Evolutionary conservation across 2,329 filamentous ascomycete species (phyloP), one percentile per base, ranked within the genome.

Genomic region (Trichophyton equinum): DNA sequence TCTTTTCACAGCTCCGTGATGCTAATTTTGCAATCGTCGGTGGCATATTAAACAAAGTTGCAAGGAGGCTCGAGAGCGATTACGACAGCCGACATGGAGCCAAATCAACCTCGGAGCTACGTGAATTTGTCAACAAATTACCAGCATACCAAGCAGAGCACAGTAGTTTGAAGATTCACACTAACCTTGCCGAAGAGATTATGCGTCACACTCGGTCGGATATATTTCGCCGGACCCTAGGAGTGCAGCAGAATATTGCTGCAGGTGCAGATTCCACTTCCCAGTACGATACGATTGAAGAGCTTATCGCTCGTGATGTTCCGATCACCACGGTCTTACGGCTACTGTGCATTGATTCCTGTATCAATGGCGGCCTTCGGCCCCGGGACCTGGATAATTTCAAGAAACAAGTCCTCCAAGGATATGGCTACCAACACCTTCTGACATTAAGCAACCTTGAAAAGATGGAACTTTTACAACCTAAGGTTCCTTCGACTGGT

Each of bases 21-120:
- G 85, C 89, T 46, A 99, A 99, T 71, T 99, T 97, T 72, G 92
- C 91, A 40, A 91, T 96, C 60, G 91, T 99, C 44, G 94, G 94
- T 13, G 86, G 85, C 59, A 77, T 95, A 7, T 79, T 99, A 63
- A 96, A 96, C 73, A 92, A 91, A 71, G 88, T 95, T 11, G 95
- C 94, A 3, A 85, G 91, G 33, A 85, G 92, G 11, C 78, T 99
- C 25, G 88, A 88, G 69, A 89, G 78, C 67, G 91, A 96, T 69
- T 95, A 95, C 71, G 91, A 97, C 70, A 87, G 82, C 65, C 88
- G 92, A 63, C 89, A 96, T 72, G 84, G 84, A 57, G 87, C 89
- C 3, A 95, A 94, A 72, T 91, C 89, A 1, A 91, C 94, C 18
- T 85, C 90, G 3, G 94, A 99, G 72, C 83, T 99, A 36, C 88